A percentile compares a stretch with the other conserved stretches of the same genome.
phyloP scores from a whole-genome alignment of 2,329 filamentous ascomycete species.

The Knufia petricola region DNA sequence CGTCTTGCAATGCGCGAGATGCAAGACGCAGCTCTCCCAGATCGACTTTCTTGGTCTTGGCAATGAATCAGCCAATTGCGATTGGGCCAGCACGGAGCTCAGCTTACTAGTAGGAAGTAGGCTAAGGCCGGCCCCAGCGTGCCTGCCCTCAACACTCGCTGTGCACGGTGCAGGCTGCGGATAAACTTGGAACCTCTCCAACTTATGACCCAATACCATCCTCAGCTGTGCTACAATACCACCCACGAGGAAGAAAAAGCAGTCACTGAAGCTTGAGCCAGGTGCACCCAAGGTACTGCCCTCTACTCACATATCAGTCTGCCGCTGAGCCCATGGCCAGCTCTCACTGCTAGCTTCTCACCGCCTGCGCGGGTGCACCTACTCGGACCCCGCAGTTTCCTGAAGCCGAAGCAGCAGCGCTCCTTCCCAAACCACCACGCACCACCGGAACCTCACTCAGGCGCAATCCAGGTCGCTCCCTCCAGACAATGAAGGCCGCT shows the following conservation, averaged over 20 bases:
- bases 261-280: not conserved
- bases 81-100: constrained; percentile 5
- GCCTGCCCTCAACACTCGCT: not conserved
- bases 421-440: constrained; percentile 1
- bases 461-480: not conserved
- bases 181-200: no score
- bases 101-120: no score
- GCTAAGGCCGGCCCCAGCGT: not conserved
- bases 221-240: not conserved
- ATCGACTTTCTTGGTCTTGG: constrained; percentile 4
- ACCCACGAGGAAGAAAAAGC: no score
- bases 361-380: constrained; percentile 1
- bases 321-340: constrained; percentile 4
- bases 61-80: constrained; percentile 6
- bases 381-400: constrained; percentile 21
- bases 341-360: constrained; percentile 6
- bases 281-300: constrained; percentile 1
- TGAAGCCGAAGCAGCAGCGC: constrained; percentile 5
- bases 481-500: constrained; percentile 2
- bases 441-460: constrained; percentile 8
- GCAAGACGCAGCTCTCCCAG: constrained; percentile 2
- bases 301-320: not conserved
- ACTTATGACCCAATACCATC: no score
- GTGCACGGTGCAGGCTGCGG: no score
- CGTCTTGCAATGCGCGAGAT: constrained; percentile 7